Evolutionary conservation across 352 stramenopile species (phyloP), one percentile per base, ranked within the genome.

Genomic region (Globisporangium solare): DNA sequence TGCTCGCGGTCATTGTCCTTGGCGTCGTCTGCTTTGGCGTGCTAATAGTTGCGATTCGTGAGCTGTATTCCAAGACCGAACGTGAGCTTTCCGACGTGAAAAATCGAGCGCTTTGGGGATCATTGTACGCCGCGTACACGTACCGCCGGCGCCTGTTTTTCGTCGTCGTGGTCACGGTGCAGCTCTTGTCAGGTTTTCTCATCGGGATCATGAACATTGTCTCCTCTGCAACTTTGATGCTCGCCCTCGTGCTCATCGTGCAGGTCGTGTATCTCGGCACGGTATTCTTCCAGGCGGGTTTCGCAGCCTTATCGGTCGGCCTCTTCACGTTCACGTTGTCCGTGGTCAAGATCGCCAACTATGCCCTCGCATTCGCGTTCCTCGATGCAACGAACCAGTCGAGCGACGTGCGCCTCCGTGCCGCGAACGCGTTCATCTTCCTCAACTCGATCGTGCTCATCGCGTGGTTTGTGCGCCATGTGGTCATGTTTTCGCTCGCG

Each of bases 101-200:
- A 35, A 76, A 71, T 39, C 51, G 81, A n/a, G 82, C 77, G 10
- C 76, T 70, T 7, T 88, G 71, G 68, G 82, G 79, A 0, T 72
- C 67, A 12, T 68, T 89, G 14, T 92, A 89, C 54, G 76, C 68
- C 17, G 76, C 80, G 43, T 85, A 79, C 51, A 72, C 61, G 37
- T 86, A 87, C 61, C 65, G 60, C n/a, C 72, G 65, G n/a, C 82
- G 82, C 2, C 70, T 92, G 31, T 88, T 92, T 56, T 86, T 88
- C 57, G 57, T 86, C 11, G 63, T 86, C 20, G 66, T 70, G 14
- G 69, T 73, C 22, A 45, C 79, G 11, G 66, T 86, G 13, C 79
- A 91, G 64, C 70, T 88, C 43, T 45, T 61, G 6, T 78, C 64
- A 5, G 81, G 76, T 0, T 50, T 89, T 21, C 58, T 83, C 18